phyloP scores from a whole-genome alignment of 257 asterid species.

The Solanum tarapatanum region DNA sequence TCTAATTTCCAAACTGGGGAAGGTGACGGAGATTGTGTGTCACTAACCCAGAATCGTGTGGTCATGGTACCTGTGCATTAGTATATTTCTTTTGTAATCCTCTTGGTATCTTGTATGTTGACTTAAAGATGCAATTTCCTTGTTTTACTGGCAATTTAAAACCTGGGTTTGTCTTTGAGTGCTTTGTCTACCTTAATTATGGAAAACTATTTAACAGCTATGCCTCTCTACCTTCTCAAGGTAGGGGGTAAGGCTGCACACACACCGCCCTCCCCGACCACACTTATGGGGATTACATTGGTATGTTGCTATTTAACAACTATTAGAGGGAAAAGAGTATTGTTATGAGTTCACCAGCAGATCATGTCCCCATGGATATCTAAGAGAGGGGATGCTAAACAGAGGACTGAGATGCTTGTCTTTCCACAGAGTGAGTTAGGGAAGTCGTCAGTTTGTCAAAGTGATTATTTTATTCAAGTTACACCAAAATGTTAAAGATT shows the following conservation, averaged over 20 bases:
- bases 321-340: not conserved
- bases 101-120: not conserved
- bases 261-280: not conserved
- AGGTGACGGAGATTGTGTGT: not conserved
- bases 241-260: not conserved
- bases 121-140: not conserved
- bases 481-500: not conserved
- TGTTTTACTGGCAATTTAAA: not conserved
- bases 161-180: not conserved
- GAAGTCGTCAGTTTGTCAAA: not conserved
- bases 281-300: not conserved
- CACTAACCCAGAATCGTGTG: not conserved
- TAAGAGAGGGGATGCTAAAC: not conserved
- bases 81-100: not conserved
- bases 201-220: not conserved
- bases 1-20: not conserved
- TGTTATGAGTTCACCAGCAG: not conserved
- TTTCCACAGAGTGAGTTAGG: not conserved
- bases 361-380: not conserved
- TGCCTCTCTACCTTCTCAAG: not conserved
- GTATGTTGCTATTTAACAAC: not conserved
- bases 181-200: not conserved
- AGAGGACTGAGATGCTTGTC: not conserved
- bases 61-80: not conserved
- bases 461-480: not conserved